Percentiles rank a stretch among this genome's conserved stretches.
Evolutionary conservation across 306 rosid genomes (phyloP).

Genomic region (Quercus berberidifolia): DNA sequence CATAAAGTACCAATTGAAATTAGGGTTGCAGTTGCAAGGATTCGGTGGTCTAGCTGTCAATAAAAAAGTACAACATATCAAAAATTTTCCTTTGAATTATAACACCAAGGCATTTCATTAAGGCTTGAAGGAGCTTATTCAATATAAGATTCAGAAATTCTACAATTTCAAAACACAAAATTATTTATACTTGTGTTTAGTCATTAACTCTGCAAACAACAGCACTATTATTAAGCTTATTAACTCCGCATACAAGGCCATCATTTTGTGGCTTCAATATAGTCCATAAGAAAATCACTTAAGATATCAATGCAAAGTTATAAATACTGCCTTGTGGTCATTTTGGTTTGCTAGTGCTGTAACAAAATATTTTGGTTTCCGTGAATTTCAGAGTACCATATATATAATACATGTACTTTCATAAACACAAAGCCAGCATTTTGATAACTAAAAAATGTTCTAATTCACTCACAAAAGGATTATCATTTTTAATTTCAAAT

Average conservation of each 20-base stretch:
- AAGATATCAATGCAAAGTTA: background rate
- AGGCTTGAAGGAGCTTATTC: background rate
- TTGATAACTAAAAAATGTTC: too few relatives aligned
- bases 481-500: too few relatives aligned
- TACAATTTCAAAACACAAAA: background rate
- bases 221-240: background rate
- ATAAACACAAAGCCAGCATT: too few relatives aligned
- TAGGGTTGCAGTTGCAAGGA: conserved; percentile 70
- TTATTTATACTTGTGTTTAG: background rate
- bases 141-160: background rate
- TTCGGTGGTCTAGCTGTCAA: conserved; percentile 80
- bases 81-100: background rate
- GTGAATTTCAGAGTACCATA: too few relatives aligned
- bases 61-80: background rate
- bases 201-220: background rate
- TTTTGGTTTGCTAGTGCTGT: too few relatives aligned
- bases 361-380: too few relatives aligned
- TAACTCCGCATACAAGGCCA: background rate
- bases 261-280: background rate
- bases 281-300: background rate
- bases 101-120: background rate
- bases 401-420: too few relatives aligned
- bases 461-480: too few relatives aligned
- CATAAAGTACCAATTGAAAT: conserved; percentile 59
- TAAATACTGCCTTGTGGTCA: too few relatives aligned